Base-by-base conservation (phyloP, 495 filamentous ascomycete species). In the Xylaria intraflava region DNA sequence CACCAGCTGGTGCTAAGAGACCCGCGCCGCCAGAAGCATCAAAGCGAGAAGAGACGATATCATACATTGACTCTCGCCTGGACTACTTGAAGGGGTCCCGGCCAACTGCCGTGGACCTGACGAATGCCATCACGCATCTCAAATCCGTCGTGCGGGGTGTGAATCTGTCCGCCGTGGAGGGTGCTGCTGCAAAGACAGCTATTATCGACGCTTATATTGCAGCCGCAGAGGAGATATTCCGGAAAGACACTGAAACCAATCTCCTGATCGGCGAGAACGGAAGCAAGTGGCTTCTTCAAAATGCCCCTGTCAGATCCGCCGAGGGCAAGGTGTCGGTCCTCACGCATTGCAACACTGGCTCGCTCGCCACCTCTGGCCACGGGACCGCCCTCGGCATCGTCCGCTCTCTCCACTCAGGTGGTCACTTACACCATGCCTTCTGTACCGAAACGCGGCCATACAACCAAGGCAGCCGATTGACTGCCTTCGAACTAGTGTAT, bases 311-410 rank as follows among this genome's bases (percentile, higher is more conserved):
- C 51, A 61, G 59, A 20, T 61, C 67, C 47, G 60, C 62, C 40
- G 65, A 74, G 29, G 74, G 66, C 42, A 75, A 74, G 64, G 76
- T 83, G 16, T 85, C 84, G 9, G 84, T 97, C 27, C 67, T 98
- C 57, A 98, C 93, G 20, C 93, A 98, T 70, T 98, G 93, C 72
- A 98, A 98, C 67, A 97, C 93, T 2, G 94, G 93, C 80, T 95
- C 90, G 38, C 84, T 98, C 42, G 93, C 93, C 36, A 98, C 93
- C 14, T 92, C 93, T 12, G 93, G 93, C 51, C 95, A 96, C 66
- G 93, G 93, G 49, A 98, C 93, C 31, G 93, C 93, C 1, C 75
- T 98, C 8, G 93, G 93, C 10, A 91, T 98, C 51, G 87, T 98
- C 61, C 89, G 93, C 53, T 85, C 84, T n/a, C 73, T 97, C 29